Base-by-base conservation (phyloP, 164 flowering plant genomes). In the Vitis rupestris region DNA sequence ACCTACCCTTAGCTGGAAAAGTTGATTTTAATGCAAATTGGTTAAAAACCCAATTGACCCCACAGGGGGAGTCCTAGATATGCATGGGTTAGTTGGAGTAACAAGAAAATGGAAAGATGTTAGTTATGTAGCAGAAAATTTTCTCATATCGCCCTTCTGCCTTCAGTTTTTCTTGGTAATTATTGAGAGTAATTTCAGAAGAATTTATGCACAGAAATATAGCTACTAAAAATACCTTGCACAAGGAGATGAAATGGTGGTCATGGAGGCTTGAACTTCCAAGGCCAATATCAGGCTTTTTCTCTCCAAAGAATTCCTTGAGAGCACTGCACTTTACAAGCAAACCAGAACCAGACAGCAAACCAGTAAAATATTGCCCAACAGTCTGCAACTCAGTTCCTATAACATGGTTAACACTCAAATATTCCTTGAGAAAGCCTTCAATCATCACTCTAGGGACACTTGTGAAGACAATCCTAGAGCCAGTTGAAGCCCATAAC, bases 391-490 rank as follows among this genome's bases (percentile, higher is more conserved):
- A 62, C 69, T 92, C 93, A n/a, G 88, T 88, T 52, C 94, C 98
- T 0, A 85, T 30, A 63, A 92, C 97, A 64, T 57, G 70, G 59
- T 88, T 82, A 56, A 82, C 91, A 16, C 59, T 66, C 74, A 94
- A 75, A 67, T 89, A 91, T 51, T 94, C 94, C 76, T 81, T 87
- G 2, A 90, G 77, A 61, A 94, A 91, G 2, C 88, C 76, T 61
- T 92, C 94, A n/a, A 93, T 96, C 94, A 91, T 83, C 0, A 93
- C 91, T 69, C 85, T 82, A 9, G 97, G 98, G 13, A 87, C 75
- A 73, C 86, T 81, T 0, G 96, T 90, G 37, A 89, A 66, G 2
- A 90, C 85, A 59, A 82, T 69, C 60, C 52, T 87, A 59, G 63
- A 71, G 68, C 85, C 80, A 2, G 84, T 57, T 13, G 83, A 76